These are phyloP conservation scores for Przewalskia tangutica DNA, from an alignment of 257 asterid species.

Conservation along the genomic window DNA sequence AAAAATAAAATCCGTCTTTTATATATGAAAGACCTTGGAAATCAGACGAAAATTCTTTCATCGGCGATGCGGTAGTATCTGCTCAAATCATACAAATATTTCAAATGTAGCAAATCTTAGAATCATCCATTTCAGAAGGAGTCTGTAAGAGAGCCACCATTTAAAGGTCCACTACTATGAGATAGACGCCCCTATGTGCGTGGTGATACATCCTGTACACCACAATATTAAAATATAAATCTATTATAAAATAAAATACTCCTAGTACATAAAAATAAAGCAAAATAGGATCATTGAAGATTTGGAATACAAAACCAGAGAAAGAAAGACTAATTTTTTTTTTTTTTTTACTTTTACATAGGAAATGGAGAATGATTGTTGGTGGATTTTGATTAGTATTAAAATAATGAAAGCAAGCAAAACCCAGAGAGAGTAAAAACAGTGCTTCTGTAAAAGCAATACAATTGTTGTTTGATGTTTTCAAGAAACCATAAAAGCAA, in stretches of 20 bases:
- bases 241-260: too few relatives aligned
- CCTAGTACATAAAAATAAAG: not conserved
- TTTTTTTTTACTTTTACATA: not conserved
- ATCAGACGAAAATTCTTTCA: too few relatives aligned
- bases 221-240: not conserved
- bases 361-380: constrained; percentile 15
- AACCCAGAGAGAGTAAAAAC: constrained; percentile 1
- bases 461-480: not conserved
- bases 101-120: constrained; percentile 75
- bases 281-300: not conserved
- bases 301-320: not conserved
- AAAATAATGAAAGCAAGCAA: constrained; percentile 1
- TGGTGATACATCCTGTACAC: constrained; percentile 84
- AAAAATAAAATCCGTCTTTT: too few relatives aligned
- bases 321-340: not conserved
- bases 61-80: too few relatives aligned
- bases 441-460: not conserved
- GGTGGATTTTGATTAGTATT: not conserved
- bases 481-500: constrained; percentile 23
- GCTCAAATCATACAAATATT: too few relatives aligned
- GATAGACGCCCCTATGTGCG: constrained; percentile 95
- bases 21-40: too few relatives aligned
- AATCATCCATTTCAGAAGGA: constrained; percentile 74
- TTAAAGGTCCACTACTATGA: constrained; percentile 95
- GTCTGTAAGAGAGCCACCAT: constrained; percentile 88